phyloP scores from a whole-genome alignment of 768 basidiomycete genomes.

The Mycena galericulata region DNA sequence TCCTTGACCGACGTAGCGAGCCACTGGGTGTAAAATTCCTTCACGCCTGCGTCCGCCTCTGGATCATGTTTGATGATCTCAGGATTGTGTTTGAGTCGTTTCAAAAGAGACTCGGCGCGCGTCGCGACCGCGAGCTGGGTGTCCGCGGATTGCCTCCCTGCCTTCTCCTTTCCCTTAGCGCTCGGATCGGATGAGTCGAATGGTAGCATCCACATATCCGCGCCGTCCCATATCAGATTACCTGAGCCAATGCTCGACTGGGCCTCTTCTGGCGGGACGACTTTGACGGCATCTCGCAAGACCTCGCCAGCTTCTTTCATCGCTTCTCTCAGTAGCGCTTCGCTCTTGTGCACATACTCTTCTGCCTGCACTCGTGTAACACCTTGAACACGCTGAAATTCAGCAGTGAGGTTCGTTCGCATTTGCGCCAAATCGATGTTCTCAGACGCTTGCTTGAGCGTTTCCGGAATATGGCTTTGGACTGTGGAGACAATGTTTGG shows the following conservation, averaged over 20 bases:
- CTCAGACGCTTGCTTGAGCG: conserved; percentile 69
- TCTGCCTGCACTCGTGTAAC: conserved; percentile 83
- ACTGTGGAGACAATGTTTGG: conserved; percentile 78
- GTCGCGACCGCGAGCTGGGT: conserved; percentile 71
- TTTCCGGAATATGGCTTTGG: conserved; percentile 76
- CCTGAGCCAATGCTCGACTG: conserved; percentile 34
- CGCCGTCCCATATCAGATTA: conserved; percentile 79
- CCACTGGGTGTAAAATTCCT: conserved; percentile 71
- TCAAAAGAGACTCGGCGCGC: conserved; percentile 82
- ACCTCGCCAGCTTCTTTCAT: conserved; percentile 87
- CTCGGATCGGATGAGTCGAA: conserved; percentile 47
- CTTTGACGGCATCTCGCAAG: conserved; percentile 90
- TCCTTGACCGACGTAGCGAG: conserved; percentile 58
- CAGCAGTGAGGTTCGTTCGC: conserved; percentile 68
- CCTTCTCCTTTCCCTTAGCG: conserved; percentile 51
- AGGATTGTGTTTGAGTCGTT: conserved; percentile 79
- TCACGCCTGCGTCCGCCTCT: conserved; percentile 66
- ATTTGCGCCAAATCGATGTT: conserved; percentile 78
- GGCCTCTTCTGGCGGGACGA: conserved; percentile 83
- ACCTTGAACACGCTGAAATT: conserved; percentile 82
- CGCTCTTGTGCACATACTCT: conserved; percentile 85
- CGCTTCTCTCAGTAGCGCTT: conserved; percentile 71
- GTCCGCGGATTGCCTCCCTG: conserved; percentile 43
- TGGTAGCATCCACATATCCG: conserved; percentile 88
- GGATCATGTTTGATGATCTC: conserved; percentile 84